phyloP scores from a whole-genome alignment of 83 land plant species.

The Larix sibirica region DNA sequence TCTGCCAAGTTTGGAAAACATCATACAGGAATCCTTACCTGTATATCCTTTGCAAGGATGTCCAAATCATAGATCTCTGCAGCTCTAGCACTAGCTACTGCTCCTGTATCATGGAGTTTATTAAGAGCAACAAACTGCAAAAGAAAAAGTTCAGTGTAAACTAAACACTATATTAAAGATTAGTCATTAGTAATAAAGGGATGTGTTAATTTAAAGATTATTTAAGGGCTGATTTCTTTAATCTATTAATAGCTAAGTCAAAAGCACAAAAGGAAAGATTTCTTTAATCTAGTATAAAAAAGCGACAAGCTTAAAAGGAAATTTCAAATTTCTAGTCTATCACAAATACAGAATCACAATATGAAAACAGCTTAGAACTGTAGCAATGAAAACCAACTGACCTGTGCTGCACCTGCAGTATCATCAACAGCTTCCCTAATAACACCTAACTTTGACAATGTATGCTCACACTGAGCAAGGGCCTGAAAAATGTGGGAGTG shows the following conservation, averaged over 20 bases:
- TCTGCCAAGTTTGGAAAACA: neutral
- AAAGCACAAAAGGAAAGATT: neutral
- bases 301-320: neutral
- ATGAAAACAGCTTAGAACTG: neutral
- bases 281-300: neutral
- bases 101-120: constrained; percentile 73
- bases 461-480: constrained; percentile 81
- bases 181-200: neutral
- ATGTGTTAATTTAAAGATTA: neutral
- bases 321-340: neutral
- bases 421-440: constrained; percentile 92
- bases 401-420: constrained; percentile 93
- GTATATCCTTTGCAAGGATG: constrained; percentile 82
- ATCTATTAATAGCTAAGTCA: neutral
- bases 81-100: constrained; percentile 86
- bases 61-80: constrained; percentile 80
- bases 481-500: constrained; percentile 35
- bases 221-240: neutral
- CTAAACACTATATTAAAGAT: neutral
- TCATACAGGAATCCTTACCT: constrained; percentile 35
- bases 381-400: constrained; percentile 14
- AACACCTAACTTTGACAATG: constrained; percentile 65
- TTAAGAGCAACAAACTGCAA: constrained; percentile 60
- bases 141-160: neutral
- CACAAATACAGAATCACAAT: too few relatives aligned